A percentile compares a stretch with the other conserved stretches of the same genome.
Evolutionary conservation across 31 red algal genomes (phyloP).

Genomic region (Odonthalia washingtoniensis): DNA sequence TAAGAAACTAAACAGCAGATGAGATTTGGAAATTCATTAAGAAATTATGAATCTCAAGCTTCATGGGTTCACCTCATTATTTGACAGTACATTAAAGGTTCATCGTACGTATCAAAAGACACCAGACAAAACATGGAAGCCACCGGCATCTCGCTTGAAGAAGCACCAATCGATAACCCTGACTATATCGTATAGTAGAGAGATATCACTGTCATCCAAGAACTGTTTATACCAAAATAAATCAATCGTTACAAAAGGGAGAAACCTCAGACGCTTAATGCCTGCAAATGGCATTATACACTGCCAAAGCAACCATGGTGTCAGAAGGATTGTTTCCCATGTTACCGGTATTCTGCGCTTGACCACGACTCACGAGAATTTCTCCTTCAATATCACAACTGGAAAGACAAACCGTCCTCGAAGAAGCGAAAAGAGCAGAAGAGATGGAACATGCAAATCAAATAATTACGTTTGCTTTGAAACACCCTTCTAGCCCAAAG

Average conservation of each 20-base stretch:
- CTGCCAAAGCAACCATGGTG: background rate
- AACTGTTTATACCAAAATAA: slow-evolving; percentile 14
- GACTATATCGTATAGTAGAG: slow-evolving; percentile 18
- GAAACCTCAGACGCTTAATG: background rate
- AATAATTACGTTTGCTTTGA: background rate
- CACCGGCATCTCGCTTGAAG: background rate
- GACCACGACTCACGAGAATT: background rate
- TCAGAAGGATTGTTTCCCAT: background rate
- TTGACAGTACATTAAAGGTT: slow-evolving; percentile 43
- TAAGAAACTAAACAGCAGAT: too few species aligned
- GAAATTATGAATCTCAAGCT: slow-evolving; percentile 4
- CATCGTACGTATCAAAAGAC: slow-evolving; percentile 36
- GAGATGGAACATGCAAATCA: background rate
- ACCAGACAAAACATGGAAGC: background rate
- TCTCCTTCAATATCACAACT: background rate
- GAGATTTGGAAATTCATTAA: too few species aligned
- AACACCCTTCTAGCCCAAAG: background rate
- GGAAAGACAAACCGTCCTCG: background rate
- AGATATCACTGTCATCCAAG: slow-evolving; percentile 32
- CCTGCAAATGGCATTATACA: slow-evolving; percentile 5
- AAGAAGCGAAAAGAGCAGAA: background rate
- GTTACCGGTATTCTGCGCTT: background rate
- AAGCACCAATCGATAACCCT: slow-evolving; percentile 28
- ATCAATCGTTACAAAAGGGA: background rate
- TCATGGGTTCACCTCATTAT: slow-evolving; percentile 30